A percentile compares a stretch with the other conserved stretches of the same genome.
Evolutionary conservation across 1,284 basidiomycete species (phyloP).

Genomic region (Leccinum griseonigrum): DNA sequence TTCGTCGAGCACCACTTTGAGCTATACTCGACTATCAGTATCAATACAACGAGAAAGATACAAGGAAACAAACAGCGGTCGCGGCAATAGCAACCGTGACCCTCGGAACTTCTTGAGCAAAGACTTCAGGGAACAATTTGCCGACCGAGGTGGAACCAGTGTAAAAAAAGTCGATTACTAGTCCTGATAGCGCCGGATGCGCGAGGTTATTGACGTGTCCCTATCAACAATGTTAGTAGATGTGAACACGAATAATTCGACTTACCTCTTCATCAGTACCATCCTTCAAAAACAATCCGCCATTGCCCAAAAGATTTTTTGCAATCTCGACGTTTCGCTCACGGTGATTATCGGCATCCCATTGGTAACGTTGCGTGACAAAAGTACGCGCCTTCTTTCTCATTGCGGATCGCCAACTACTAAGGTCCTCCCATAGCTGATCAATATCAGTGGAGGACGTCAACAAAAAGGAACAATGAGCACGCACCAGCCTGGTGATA

Average conservation of each 20-base stretch:
- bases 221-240: background rate
- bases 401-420: constrained; percentile 5
- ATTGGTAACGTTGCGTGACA: constrained; percentile 2
- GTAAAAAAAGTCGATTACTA: constrained; percentile 10
- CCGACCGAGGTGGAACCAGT: background rate
- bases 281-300: constrained; percentile 2
- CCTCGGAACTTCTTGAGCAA: background rate
- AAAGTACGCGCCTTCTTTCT: constrained; percentile 5
- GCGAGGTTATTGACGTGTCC: constrained; percentile 11
- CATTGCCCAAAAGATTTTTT: background rate
- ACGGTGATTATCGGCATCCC: constrained; percentile 1
- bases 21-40: background rate
- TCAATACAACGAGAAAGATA: too few species aligned
- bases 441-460: background rate
- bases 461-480: background rate
- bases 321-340: background rate
- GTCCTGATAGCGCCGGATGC: background rate
- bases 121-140: background rate
- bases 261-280: constrained; percentile 8
- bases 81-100: background rate
- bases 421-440: constrained; percentile 9
- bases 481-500: background rate
- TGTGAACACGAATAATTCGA: background rate
- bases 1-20: background rate
- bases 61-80: background rate